Conservation (phyloP, 768 basidiomycete genomes). For the Rhodotorula toruloides region DNA sequence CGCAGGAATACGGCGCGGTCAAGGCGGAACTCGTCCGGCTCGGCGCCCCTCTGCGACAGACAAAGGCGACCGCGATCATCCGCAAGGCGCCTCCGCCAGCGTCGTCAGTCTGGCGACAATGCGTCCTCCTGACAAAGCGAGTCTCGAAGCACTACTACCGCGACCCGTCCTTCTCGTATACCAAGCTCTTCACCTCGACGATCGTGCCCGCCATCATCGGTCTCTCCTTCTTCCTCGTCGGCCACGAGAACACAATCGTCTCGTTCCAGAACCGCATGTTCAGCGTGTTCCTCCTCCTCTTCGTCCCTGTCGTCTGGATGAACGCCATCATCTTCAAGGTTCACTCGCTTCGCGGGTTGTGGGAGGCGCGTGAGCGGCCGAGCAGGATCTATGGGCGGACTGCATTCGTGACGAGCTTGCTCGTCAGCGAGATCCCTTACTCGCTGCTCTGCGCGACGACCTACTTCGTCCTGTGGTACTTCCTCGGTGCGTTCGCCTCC, state of each 20-base stretch:
- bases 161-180: conserved; percentile 49
- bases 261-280: conserved; percentile 27
- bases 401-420: conserved; percentile 37
- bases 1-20: conserved; percentile 40
- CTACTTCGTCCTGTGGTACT: conserved; percentile 61
- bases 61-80: background rate
- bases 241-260: conserved; percentile 7
- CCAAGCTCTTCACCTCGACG: conserved; percentile 46
- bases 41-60: background rate
- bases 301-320: conserved; percentile 53
- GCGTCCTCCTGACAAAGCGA: conserved; percentile 40
- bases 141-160: conserved; percentile 49
- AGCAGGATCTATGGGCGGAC: conserved; percentile 63
- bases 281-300: conserved; percentile 42
- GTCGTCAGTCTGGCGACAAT: conserved; percentile 40
- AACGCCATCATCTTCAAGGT: conserved; percentile 58
- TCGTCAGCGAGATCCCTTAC: conserved; percentile 37
- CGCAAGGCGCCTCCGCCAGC: conserved; percentile 38
- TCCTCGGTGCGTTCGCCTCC: conserved; percentile 47
- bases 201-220: conserved; percentile 40
- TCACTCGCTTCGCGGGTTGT: conserved; percentile 57
- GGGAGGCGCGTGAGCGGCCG: conserved; percentile 63
- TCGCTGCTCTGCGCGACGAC: conserved; percentile 48
- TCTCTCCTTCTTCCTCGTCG: conserved; percentile 44
- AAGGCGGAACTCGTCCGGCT: conserved; percentile 43